Conservation (phyloP, 192 early-diverging fungal species). For the Coemansia sp. region DNA sequence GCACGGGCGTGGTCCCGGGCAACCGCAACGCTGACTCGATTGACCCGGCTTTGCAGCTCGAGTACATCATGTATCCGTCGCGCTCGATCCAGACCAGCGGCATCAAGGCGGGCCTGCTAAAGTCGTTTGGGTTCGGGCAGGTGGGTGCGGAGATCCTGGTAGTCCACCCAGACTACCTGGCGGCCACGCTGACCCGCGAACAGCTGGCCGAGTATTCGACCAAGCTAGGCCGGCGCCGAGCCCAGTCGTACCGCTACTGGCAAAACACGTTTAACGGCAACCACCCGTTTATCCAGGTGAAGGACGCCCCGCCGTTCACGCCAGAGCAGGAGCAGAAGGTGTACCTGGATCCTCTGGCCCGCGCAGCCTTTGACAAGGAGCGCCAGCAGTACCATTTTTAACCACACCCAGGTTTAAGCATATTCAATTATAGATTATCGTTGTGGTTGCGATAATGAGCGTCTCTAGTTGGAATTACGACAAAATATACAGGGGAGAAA, state of each 20-base stretch:
- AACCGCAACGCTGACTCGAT: slow-evolving; percentile 71
- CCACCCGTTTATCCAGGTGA: slow-evolving; percentile 19
- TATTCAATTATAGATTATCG: background rate
- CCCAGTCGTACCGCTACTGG: slow-evolving; percentile 26
- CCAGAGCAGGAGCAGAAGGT: slow-evolving; percentile 14
- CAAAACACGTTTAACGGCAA: slow-evolving; percentile 23
- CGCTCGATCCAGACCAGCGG: slow-evolving; percentile 52
- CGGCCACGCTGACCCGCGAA: slow-evolving; percentile 27
- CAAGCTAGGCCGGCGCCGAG: background rate
- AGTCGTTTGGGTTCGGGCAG: slow-evolving; percentile 71
- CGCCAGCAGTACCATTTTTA: slow-evolving; percentile 26
- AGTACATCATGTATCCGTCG: slow-evolving; percentile 78
- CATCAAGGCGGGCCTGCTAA: slow-evolving; percentile 61
- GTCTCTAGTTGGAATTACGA: too few species aligned
- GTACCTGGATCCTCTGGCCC: slow-evolving; percentile 15
- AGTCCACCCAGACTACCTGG: slow-evolving; percentile 62
- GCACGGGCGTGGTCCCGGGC: slow-evolving; percentile 83
- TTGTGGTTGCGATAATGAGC: too few species aligned
- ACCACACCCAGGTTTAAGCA: background rate
- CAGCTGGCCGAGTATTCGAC: slow-evolving; percentile 11
- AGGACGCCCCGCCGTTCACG: slow-evolving; percentile 17
- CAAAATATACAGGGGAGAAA: too few species aligned
- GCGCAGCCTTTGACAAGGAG: slow-evolving; percentile 4
- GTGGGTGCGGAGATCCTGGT: slow-evolving; percentile 67
- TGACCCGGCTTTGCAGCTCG: slow-evolving; percentile 56